Evolutionary conservation across 2,329 filamentous ascomycete genomes (phyloP).

Genomic region (Sarocladiaceae sp.): DNA sequence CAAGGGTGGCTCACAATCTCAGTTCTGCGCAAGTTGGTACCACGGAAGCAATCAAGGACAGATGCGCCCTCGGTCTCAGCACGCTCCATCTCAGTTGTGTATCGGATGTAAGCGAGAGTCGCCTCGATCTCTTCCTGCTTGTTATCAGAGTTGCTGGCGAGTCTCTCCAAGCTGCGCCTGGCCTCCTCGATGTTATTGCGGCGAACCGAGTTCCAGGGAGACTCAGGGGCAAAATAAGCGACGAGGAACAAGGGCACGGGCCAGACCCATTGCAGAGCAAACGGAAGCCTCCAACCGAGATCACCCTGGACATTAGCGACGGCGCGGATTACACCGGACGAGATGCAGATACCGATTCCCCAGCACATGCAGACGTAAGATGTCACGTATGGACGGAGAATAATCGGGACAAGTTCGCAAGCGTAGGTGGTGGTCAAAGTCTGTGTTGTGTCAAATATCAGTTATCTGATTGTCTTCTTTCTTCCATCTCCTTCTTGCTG

Average conservation of each 20-base stretch:
- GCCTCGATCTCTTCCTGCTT: slow-evolving; percentile 30
- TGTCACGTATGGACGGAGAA: slow-evolving; percentile 32
- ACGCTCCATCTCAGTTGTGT: slow-evolving; percentile 34
- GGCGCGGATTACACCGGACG: slow-evolving; percentile 26
- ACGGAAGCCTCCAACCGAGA: slow-evolving; percentile 26
- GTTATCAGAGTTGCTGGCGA: slow-evolving; percentile 25
- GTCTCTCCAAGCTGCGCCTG: slow-evolving; percentile 21
- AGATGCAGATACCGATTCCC: slow-evolving; percentile 34
- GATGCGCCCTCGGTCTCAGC: slow-evolving; percentile 23
- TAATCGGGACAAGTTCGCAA: slow-evolving; percentile 28
- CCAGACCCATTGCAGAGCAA: slow-evolving; percentile 38
- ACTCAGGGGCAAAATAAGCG: slow-evolving; percentile 33
- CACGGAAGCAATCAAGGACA: slow-evolving; percentile 34
- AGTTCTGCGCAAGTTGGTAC: slow-evolving; percentile 31
- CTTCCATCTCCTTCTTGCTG: too few relatives aligned
- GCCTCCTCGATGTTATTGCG: slow-evolving; percentile 24
- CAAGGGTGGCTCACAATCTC: slow-evolving; percentile 33
- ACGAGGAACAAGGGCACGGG: slow-evolving; percentile 27
- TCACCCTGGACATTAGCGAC: slow-evolving; percentile 14
- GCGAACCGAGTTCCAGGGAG: slow-evolving; percentile 34
- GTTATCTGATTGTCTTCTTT: too few relatives aligned
- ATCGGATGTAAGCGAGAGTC: slow-evolving; percentile 33
- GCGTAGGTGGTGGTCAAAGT: slow-evolving; percentile 37
- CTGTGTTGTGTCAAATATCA: too few relatives aligned
- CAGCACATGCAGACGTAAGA: slow-evolving; percentile 36